Base-by-base conservation (phyloP, 2,329 filamentous ascomycete species). In the Cercospora canescens region DNA sequence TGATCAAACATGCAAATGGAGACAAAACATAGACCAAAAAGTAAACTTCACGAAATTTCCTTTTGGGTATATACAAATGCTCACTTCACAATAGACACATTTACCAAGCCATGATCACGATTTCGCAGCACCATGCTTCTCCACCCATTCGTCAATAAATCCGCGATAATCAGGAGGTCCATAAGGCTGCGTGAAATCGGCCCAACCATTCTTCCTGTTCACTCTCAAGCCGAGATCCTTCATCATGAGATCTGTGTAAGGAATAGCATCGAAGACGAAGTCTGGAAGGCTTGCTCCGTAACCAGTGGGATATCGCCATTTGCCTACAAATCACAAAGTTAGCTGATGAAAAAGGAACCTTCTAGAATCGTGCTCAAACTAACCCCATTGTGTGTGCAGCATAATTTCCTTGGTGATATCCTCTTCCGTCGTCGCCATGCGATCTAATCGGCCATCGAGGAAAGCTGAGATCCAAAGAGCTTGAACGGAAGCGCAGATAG, bases 211-310 rank as follows among this genome's bases (percentile, higher is more conserved):
- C 79, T 90, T 90, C 35, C 87, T 79, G 69, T 85, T 81, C 14
- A 80, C 79, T 18, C 83, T 79, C 62, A 93, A 76, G 0, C 87
- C 89, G 63, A 94, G 72, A 75, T 94, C 91, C 4, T 80, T 78
- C 66, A 91, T 75, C 73, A 94, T 76, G 73, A 89, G 73, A 76
- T 94, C 91, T 18, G 92, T 75, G 73, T 93, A 95, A 4, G 90
- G 90, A 62, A 94, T 76, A 0, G 85, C 85, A 76, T 95, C 92
- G 73, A 94, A 94, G 18, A 91, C 88, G 69, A 93, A 89, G 75
- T 92, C 90, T 0, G 89, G 89, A 65, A 85, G 82, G 73, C 82
- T 84, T 41, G 80, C 81, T 1, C 90, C 90, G 72, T 87, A 88
- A 0, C 90, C 90, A 3, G 81, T 84, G 1, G 89, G 87, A 71